phyloP scores from a whole-genome alignment of 148 eudicot genomes.

The Camellia lanceoleosa region DNA sequence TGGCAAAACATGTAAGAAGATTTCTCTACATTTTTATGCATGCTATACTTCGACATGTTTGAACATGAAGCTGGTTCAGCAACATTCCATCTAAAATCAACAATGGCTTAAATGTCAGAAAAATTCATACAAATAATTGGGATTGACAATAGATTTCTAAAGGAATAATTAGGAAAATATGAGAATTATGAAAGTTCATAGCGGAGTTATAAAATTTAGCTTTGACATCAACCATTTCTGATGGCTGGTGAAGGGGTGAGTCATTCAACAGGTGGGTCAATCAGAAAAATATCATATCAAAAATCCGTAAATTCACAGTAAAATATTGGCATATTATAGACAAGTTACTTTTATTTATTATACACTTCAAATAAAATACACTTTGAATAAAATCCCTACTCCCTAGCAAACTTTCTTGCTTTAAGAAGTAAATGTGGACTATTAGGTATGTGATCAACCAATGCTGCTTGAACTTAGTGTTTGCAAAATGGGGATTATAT shows the following conservation, averaged over 20 bases:
- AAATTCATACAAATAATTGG: neutral
- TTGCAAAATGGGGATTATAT: neutral
- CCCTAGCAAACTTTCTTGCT: neutral
- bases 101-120: neutral
- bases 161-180: neutral
- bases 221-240: neutral
- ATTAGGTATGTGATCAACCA: neutral
- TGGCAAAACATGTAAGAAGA: conserved; percentile 71
- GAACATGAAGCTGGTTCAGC: neutral
- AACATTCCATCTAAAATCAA: neutral
- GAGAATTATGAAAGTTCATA: neutral
- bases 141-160: neutral
- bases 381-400: too few species aligned
- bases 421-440: neutral
- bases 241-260: neutral
- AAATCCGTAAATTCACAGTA: neutral
- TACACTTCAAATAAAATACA: too few species aligned
- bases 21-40: neutral
- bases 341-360: neutral
- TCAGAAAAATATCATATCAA: neutral
- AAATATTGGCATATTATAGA: neutral
- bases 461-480: neutral
- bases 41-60: neutral
- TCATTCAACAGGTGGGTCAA: neutral
- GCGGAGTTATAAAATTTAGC: neutral